Evolutionary conservation across 2,329 filamentous ascomycete genomes (phyloP), one percentile per base, ranked within the genome.

Genomic region (Talaromyces funiculosus): DNA sequence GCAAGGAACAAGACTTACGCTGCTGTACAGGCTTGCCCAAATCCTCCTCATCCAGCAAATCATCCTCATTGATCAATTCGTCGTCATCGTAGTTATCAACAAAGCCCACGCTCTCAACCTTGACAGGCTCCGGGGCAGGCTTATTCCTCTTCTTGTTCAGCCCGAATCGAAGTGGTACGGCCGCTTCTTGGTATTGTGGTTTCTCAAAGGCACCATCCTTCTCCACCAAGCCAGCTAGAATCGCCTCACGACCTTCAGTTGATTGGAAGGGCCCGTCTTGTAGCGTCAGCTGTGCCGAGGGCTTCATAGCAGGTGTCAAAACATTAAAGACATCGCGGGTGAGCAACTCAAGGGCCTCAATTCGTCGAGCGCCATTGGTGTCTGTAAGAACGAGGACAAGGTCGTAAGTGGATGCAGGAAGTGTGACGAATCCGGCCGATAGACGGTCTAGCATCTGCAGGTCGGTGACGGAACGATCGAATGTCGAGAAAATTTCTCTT

Each of bases 391-490:
- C 83, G 53, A 97, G 84, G 45, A 97, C 84, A 45, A 89, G 77
- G 73, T 95, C 90, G 80, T 99, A 99, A 59, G 90, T 89, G 53
- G 84, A 79, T 58, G 84, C 67, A 1, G 92, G 89, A 0, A 99
- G 86, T 7, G 86, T 80, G 61, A 94, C 90, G 38, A 96, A 81
- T 63, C 91, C 91, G 37, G 90, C 84, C 1, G 90, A 86, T 42
- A 99, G 84, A 56, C 94, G 90, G 78, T 99, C 94, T 63, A 99
- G 89, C 94, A 99, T 99, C 76, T 97, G 94, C 57, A 99, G 82
- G 72, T 99, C 94, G 64, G 92, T 93, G 49, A 83, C 80, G 64
- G 82, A 79, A 71, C 91, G 88, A 74, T 94, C 86, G 78, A 90
- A 86, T 61, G 85, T 80, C 62, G 86, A 81, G 69, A 96, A 84